These are phyloP conservation scores for Wickerhamomyces tratensis DNA, from an alignment of 805 yeast genomes.

Conservation along the genomic window DNA sequence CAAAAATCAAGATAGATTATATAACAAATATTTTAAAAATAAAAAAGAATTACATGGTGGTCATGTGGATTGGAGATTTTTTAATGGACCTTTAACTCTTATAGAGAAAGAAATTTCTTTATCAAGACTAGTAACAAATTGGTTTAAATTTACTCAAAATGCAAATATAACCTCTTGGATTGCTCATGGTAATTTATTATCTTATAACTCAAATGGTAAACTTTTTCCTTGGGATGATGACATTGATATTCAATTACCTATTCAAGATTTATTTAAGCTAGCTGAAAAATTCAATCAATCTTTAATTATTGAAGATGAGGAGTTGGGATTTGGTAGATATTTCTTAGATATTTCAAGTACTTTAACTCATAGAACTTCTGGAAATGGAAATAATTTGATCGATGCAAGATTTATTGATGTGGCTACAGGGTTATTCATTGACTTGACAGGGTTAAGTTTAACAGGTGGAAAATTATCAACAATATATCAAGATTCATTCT, in stretches of 20 bases:
- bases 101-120: slow-evolving; percentile 30
- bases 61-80: slow-evolving; percentile 53
- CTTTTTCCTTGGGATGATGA: slow-evolving; percentile 54
- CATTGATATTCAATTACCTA: slow-evolving; percentile 47
- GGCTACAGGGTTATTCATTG: slow-evolving; percentile 51
- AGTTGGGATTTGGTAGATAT: slow-evolving; percentile 38
- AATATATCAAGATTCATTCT: background rate
- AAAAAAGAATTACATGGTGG: slow-evolving; percentile 5
- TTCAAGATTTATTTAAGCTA: slow-evolving; percentile 29
- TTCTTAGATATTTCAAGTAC: slow-evolving; percentile 33
- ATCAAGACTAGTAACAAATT: slow-evolving; percentile 36
- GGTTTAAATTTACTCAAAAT: slow-evolving; percentile 34
- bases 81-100: slow-evolving; percentile 34
- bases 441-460: slow-evolving; percentile 15
- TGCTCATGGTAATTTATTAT: slow-evolving; percentile 47
- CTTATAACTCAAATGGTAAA: slow-evolving; percentile 50
- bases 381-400: slow-evolving; percentile 53
- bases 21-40: no score
- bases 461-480: background rate
- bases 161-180: slow-evolving; percentile 40
- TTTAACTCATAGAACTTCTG: slow-evolving; percentile 44
- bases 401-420: slow-evolving; percentile 68
- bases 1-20: no score
- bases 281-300: slow-evolving; percentile 37
- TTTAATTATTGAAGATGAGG: slow-evolving; percentile 30